These are phyloP conservation scores for Diutina scorzettiae DNA, from an alignment of 1,139 yeast genomes.

Conservation along the genomic window DNA sequence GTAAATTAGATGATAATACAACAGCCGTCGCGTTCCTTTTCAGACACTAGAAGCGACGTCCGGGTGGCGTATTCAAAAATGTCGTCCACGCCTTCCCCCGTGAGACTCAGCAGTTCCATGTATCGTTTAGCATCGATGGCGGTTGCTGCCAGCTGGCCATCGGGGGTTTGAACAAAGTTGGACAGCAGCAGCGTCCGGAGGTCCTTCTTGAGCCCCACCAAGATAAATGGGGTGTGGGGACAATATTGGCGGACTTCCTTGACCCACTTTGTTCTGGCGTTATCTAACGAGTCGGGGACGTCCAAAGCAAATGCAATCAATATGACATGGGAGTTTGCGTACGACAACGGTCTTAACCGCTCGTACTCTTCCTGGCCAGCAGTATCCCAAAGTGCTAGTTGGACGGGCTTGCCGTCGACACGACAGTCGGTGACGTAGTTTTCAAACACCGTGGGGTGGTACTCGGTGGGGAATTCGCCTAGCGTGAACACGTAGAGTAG, in stretches of 20 bases:
- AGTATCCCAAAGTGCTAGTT: conserved; percentile 89
- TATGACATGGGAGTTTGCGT: conserved; percentile 64
- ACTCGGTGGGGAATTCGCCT: conserved; percentile 76
- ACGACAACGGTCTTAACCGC: conserved; percentile 70
- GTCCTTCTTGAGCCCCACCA: conserved; percentile 66
- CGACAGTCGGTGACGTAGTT: conserved; percentile 89
- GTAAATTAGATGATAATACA: no score
- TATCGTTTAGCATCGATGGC: conserved; percentile 60
- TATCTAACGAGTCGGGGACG: conserved; percentile 56
- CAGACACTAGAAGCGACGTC: conserved; percentile 38
- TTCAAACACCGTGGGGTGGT: conserved; percentile 92
- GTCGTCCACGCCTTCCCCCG: conserved; percentile 77
- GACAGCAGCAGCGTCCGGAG: conserved; percentile 29
- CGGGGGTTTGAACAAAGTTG: conserved; percentile 38
- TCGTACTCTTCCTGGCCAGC: conserved; percentile 94
- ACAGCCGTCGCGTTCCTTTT: neutral
- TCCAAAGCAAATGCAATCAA: conserved; percentile 63
- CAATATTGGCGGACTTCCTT: conserved; percentile 57
- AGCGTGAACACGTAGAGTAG: conserved; percentile 80
- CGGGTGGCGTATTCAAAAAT: conserved; percentile 70
- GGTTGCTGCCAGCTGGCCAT: conserved; percentile 49
- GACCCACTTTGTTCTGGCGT: conserved; percentile 64
- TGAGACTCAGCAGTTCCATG: conserved; percentile 63
- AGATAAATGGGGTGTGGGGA: conserved; percentile 50
- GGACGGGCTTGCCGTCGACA: conserved; percentile 85